Base-by-base conservation (phyloP, 305 asterid species). In the Fraxinus velutina region DNA sequence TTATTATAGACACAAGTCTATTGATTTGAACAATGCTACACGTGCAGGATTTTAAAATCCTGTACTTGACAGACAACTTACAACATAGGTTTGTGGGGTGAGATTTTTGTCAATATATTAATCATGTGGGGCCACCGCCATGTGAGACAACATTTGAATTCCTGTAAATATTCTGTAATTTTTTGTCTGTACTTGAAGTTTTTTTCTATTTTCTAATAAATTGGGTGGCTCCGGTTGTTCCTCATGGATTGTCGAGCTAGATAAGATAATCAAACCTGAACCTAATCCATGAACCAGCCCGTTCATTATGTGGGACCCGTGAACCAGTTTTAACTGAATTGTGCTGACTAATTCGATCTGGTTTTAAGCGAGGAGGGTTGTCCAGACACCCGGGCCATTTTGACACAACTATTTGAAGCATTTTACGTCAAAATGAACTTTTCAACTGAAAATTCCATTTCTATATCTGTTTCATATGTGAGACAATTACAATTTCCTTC, bases 401-500 rank as follows among this genome's bases (percentile, higher is more conserved):
- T 13, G 57, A 47, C 55, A 44, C n/a, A 8, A 44, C 55, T 12
- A 44, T 44, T 13, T 47, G 57, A 47, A 13, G 15, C 57, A 47
- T 47, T 47, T 47, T 13, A 47, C 57, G 57, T 13, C 19, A 47
- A 13, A 47, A 47, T 47, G 17, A 13, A 47, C 17, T 47, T 47
- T 47, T 47, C 57, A 47, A 4, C 19, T 47, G 17, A 13, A 47
- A 47, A 12, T 29, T 66, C 80, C 64, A 70, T 19, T 52, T 75
- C 75, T 62, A 70, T 44, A 21, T 66, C 83, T 37, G 24, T 37
- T 70, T 64, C 55, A 21, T 60, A 42, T 80, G 73, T 81, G 85
- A 75, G 50, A 73, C 34, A n/a, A 73, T n/a, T 57, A 83, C 1
- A 79, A 13, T 83, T 82, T 82, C 71, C 71, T 62, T 62, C 71